Evolutionary conservation across 495 filamentous ascomycete species (phyloP), one percentile per base, ranked within the genome.

Genomic region (Trichoderma orchidacearum): DNA sequence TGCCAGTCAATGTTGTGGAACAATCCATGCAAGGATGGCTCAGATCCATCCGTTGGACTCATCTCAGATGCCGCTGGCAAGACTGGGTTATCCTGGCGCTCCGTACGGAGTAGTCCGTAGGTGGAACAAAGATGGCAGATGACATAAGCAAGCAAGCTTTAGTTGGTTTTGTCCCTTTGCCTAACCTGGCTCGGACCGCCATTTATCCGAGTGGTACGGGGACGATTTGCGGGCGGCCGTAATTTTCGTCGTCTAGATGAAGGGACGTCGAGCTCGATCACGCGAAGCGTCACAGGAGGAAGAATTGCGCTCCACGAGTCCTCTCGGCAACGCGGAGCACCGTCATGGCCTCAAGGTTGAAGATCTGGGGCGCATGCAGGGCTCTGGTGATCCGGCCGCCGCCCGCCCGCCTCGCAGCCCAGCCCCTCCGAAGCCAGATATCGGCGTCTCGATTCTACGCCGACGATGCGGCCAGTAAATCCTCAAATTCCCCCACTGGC

Each of bases 291-390:
- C 41, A n/a, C 3, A 48, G 21, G 21, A 48, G 15, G 41, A 48
- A 48, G 41, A 25, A 48, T 48, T 48, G 41, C 41, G 41, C 41
- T 23, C 12, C 21, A 23, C 18, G 18, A 48, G 21, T 8, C 18
- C 18, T 12, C 18, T 48, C 18, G 38, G 38, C 13, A 11, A 25
- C 18, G 3, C 18, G 38, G 55, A 62, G 53, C 38, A 61, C 60
- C 56, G 64, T 50, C 55, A 81, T 81, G 79, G 71, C 75, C 61
- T 73, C 77, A 60, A 69, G 73, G 64, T 63, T 78, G 62, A 75
- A 71, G 54, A 56, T 78, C 38, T 68, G 66, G 66, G 58, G 71
- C 30, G 68, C 66, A 36, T 65, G 72, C 62, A 71, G 76, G 45
- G 67, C 68, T 34, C 70, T 80, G 29, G 68, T 70, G 53, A 56